Conservation (phyloP, 2,329 filamentous ascomycete species). For the Exophiala aquamarina region DNA sequence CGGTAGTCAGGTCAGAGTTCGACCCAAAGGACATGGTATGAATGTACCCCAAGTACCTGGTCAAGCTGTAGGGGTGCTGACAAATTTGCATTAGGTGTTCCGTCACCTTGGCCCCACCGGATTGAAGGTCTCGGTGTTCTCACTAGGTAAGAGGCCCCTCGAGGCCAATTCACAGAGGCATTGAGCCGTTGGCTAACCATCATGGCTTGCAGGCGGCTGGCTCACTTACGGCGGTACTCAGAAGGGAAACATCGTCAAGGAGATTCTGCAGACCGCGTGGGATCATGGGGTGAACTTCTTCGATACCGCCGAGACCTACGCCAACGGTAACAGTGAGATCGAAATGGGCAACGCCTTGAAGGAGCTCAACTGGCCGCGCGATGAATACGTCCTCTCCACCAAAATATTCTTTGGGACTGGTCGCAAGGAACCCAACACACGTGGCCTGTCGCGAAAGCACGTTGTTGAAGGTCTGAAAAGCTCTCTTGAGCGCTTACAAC, state of each 20-base stretch:
- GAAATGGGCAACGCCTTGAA: slow-evolving; percentile 58
- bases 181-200: too few species aligned
- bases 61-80: slow-evolving; percentile 35
- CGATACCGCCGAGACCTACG: slow-evolving; percentile 58
- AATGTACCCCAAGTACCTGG: neutral
- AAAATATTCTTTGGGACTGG: slow-evolving; percentile 49
- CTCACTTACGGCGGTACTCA: slow-evolving; percentile 49
- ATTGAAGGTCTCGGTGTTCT: slow-evolving; percentile 71
- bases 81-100: slow-evolving; percentile 45
- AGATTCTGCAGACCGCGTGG: slow-evolving; percentile 56
- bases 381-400: slow-evolving; percentile 58
- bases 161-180: neutral
- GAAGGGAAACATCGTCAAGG: slow-evolving; percentile 63
- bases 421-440: slow-evolving; percentile 56
- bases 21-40: slow-evolving; percentile 27
- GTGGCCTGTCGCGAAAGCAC: slow-evolving; percentile 68
- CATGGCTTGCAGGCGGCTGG: slow-evolving; percentile 36
- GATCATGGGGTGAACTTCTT: slow-evolving; percentile 60
- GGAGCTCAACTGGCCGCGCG: slow-evolving; percentile 57
- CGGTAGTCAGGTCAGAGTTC: slow-evolving; percentile 20
- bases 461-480: slow-evolving; percentile 65
- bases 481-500: slow-evolving; percentile 60
- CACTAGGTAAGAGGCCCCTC: slow-evolving; percentile 47
- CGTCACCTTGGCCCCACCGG: slow-evolving; percentile 68
- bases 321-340: slow-evolving; percentile 52